Conservation (phyloP, 2,329 filamentous ascomycete genomes). For the Ophiostoma ulmi region DNA sequence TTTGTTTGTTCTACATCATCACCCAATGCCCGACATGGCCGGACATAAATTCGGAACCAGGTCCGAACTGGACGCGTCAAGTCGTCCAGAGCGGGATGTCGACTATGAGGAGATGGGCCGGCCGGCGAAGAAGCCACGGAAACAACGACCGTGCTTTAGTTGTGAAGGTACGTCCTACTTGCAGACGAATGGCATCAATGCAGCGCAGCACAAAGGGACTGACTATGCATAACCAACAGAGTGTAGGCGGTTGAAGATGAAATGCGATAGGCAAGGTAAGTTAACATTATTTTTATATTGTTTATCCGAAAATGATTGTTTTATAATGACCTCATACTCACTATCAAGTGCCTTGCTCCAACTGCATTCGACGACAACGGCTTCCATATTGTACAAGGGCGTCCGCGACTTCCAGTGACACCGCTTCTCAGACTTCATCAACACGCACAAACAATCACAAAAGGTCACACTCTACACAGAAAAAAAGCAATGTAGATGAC, state of each 20-base stretch:
- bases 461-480: neutral
- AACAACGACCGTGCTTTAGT: conserved; percentile 20
- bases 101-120: neutral
- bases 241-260: neutral
- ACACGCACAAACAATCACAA: neutral
- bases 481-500: neutral
- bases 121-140: conserved; percentile 18
- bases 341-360: neutral
- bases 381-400: neutral
- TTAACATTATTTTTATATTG: neutral
- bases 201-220: neutral
- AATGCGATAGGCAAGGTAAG: neutral
- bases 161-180: conserved; percentile 11
- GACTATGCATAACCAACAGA: neutral
- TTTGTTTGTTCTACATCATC: neutral
- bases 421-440: neutral
- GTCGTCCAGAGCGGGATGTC: neutral
- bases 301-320: neutral
- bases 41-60: conserved; percentile 5
- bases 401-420: neutral
- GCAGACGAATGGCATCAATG: neutral
- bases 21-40: neutral
- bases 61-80: neutral
- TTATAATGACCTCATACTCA: neutral
- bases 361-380: neutral